Base-by-base conservation (phyloP, 176 grass and related monocot genomes). In the Otatea glauca region DNA sequence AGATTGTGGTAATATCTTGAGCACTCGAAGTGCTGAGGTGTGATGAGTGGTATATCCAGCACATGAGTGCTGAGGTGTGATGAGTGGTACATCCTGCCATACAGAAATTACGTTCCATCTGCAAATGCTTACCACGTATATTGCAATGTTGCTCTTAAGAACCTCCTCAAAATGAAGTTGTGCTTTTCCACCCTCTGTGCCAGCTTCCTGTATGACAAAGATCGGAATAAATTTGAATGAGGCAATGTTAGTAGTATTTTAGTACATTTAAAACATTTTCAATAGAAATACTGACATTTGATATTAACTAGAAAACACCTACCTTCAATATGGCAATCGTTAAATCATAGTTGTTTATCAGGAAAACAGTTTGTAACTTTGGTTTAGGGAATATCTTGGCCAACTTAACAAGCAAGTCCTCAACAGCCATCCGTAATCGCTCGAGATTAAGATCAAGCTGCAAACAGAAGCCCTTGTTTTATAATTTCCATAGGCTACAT, bases 331-430 rank as follows among this genome's bases (percentile, higher is more conserved):
- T 86, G 18, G 91, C 56, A 92, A 95, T 98, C 44, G 86, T 99
- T 87, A 99, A 89, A 84, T 99, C 96, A 82, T 99, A 94, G 72
- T 99, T 99, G 88, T 99, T 99, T 84, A 99, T 99, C 63, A 99
- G 70, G 82, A 96, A 96, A 81, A 99, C 86, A 64, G 93, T 96
- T 82, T 99, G 96, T 61, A 92, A 79, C 86, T 99, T 96, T 9
- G 89, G 91, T 78, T 96, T 96, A 44, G 50, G 49, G 74, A 94
- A 96, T 86, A 93, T 83, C 85, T 94, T 96, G 51, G 96, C 93
- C 88, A 99, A 88, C 61, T 99, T 99, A 81, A 91, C 85, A 77
- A 96, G 89, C 84, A 96, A 87, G 51, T 99, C 96, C 83, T 99
- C 91, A 72, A 92, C 76, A 78, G 96, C 93, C 96, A 95, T 98